Percentiles rank a stretch among this genome's conserved stretches.
phyloP scores from a whole-genome alignment of 257 asterid species.

The Scutellaria barbata region DNA sequence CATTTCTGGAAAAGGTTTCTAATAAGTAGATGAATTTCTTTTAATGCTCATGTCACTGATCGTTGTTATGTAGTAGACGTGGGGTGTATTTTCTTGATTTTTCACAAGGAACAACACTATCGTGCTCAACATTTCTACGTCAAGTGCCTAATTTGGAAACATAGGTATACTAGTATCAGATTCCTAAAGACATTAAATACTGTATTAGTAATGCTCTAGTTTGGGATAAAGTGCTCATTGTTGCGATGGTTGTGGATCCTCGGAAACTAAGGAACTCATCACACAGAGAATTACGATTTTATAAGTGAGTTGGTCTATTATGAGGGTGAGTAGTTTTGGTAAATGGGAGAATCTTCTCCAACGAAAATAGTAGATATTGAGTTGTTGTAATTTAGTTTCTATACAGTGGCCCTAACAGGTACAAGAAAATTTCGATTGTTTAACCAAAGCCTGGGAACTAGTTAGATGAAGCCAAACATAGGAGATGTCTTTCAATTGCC shows the following conservation, averaged over 20 bases:
- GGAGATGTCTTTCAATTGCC: slow-evolving; percentile 24
- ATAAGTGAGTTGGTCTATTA: too few relatives aligned
- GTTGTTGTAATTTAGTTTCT: not conserved
- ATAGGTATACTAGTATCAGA: not conserved
- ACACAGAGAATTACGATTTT: too few relatives aligned
- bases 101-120: too few relatives aligned
- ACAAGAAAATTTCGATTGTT: slow-evolving; percentile 25
- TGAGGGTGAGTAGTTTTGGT: not conserved
- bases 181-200: not conserved
- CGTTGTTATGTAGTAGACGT: not conserved
- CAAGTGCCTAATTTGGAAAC: not conserved
- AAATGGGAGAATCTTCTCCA: not conserved
- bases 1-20: not conserved
- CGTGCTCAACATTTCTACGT: too few relatives aligned
- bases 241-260: not conserved
- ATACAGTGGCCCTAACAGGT: not conserved
- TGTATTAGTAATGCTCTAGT: not conserved
- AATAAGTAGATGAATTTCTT: not conserved
- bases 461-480: slow-evolving; percentile 28
- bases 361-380: slow-evolving; percentile 11
- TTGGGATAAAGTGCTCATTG: not conserved
- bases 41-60: not conserved
- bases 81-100: not conserved
- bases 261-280: not conserved
- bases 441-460: slow-evolving; percentile 30